Evolutionary conservation across 805 yeast genomes (phyloP).

Genomic region (Saccharomycopsis lassenensis): DNA sequence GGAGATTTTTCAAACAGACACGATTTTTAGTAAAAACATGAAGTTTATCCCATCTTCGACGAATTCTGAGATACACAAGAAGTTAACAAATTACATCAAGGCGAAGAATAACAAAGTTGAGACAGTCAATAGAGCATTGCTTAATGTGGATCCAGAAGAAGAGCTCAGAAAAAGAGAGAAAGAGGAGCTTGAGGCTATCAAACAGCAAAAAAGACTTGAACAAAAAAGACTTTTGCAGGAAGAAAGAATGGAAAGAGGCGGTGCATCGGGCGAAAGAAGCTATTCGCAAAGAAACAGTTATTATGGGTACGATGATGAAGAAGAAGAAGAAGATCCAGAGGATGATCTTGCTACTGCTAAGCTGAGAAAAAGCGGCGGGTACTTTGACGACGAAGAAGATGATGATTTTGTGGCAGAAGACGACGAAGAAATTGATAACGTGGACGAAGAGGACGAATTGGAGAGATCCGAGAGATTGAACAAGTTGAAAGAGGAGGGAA

Average conservation of each 20-base stretch:
- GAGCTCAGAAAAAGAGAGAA: conserved; percentile 59
- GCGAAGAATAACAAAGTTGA: conserved; percentile 28
- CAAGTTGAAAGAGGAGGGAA: conserved; percentile 13
- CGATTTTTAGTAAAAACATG: conserved; percentile 51
- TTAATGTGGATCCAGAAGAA: conserved; percentile 54
- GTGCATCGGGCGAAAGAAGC: background rate
- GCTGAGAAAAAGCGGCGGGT: conserved; percentile 4
- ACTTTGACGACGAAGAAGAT: conserved; percentile 18
- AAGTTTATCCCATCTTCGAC: conserved; percentile 86
- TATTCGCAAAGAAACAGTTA: background rate
- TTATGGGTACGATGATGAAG: conserved; percentile 8
- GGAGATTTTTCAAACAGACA: conserved; percentile 59
- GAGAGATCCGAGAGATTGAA: conserved; percentile 17
- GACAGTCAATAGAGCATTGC: conserved; percentile 30
- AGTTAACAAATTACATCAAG: conserved; percentile 59
- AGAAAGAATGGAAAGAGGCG: conserved; percentile 11
- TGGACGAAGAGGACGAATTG: conserved; percentile 21
- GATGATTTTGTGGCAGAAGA: conserved; percentile 19
- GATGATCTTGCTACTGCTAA: conserved; percentile 1
- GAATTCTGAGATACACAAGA: conserved; percentile 70
- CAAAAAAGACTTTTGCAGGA: conserved; percentile 25
- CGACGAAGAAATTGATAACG: conserved; percentile 17
- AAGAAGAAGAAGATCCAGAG: conserved; percentile 12
- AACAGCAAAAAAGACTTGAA: conserved; percentile 54
- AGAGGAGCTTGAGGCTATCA: conserved; percentile 50